These are phyloP conservation scores for Fusarium buxicola DNA, from an alignment of 2,329 filamentous ascomycete genomes.

Conservation along the genomic window DNA sequence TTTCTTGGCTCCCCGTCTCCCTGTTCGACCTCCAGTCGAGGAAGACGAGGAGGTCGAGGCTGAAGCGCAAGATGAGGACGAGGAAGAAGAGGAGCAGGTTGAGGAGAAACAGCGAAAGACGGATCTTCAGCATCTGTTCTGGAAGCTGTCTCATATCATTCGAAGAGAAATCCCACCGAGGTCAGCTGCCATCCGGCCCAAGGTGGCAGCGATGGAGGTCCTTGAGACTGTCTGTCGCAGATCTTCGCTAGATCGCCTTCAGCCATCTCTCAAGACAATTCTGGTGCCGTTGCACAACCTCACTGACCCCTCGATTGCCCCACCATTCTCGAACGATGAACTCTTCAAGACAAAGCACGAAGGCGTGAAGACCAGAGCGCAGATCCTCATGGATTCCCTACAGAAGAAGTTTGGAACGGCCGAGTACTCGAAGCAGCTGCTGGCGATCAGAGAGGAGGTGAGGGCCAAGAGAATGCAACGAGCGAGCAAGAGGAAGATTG, in stretches of 20 bases:
- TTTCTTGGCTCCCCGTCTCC: slow-evolving; percentile 76
- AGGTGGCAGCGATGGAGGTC: slow-evolving; percentile 80
- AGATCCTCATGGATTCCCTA: slow-evolving; percentile 82
- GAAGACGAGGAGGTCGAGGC: slow-evolving; percentile 55
- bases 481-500: slow-evolving; percentile 87
- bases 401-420: slow-evolving; percentile 87
- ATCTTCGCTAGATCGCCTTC: slow-evolving; percentile 67
- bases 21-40: slow-evolving; percentile 51
- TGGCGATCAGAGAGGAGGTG: slow-evolving; percentile 79
- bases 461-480: slow-evolving; percentile 77
- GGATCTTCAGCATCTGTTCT: slow-evolving; percentile 78
- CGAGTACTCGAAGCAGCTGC: slow-evolving; percentile 79
- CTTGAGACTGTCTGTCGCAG: slow-evolving; percentile 76
- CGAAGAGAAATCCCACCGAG: slow-evolving; percentile 78
- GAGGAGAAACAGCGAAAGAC: slow-evolving; percentile 56
- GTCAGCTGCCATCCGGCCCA: slow-evolving; percentile 74
- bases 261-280: slow-evolving; percentile 70
- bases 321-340: slow-evolving; percentile 77
- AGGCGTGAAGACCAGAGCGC: slow-evolving; percentile 75
- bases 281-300: slow-evolving; percentile 79
- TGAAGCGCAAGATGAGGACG: slow-evolving; percentile 57
- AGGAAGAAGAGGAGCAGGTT: slow-evolving; percentile 58
- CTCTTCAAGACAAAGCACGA: slow-evolving; percentile 77
- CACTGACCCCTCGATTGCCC: slow-evolving; percentile 80
- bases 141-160: slow-evolving; percentile 81